Conservation (phyloP, 208 protist genomes). For the Trypanosoma congolense region DNA sequence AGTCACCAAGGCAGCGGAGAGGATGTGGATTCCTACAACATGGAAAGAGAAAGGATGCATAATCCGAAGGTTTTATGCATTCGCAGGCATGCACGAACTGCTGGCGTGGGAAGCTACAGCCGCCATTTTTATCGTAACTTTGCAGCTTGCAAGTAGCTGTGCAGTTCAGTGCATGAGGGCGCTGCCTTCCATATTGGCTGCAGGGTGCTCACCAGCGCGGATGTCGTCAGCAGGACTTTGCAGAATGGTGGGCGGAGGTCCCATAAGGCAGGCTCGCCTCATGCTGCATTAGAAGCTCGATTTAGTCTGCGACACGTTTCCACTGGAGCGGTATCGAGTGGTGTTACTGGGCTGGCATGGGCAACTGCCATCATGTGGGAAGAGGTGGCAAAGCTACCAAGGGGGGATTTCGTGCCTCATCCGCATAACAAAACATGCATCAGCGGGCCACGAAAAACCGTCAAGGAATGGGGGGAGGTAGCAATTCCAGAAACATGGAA, state of each 20-base stretch:
- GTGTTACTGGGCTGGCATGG: constrained; percentile 4
- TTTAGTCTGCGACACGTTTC: background rate
- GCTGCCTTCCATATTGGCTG: background rate
- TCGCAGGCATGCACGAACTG: constrained; percentile 1
- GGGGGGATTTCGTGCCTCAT: constrained; percentile 4
- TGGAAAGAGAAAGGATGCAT: constrained; percentile 8
- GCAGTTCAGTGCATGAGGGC: constrained; percentile 2
- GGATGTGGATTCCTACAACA: constrained; percentile 4
- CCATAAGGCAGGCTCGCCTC: background rate
- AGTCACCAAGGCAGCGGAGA: background rate
- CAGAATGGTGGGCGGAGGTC: background rate
- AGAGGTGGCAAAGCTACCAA: constrained; percentile 9
- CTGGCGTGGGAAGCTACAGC: background rate
- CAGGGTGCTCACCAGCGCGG: background rate
- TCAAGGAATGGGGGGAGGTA: background rate
- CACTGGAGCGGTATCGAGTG: background rate
- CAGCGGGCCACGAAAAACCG: background rate
- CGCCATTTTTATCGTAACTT: constrained; percentile 7
- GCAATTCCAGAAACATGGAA: background rate
- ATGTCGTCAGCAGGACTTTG: constrained; percentile 3
- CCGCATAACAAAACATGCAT: background rate
- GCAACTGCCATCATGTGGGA: constrained; percentile 1
- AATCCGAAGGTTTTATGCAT: background rate
- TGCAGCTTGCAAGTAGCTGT: constrained; percentile 6
- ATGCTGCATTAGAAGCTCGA: background rate